These are phyloP conservation scores for Citrus australasica DNA, from an alignment of 345 rosid genomes.

Conservation along the genomic window DNA sequence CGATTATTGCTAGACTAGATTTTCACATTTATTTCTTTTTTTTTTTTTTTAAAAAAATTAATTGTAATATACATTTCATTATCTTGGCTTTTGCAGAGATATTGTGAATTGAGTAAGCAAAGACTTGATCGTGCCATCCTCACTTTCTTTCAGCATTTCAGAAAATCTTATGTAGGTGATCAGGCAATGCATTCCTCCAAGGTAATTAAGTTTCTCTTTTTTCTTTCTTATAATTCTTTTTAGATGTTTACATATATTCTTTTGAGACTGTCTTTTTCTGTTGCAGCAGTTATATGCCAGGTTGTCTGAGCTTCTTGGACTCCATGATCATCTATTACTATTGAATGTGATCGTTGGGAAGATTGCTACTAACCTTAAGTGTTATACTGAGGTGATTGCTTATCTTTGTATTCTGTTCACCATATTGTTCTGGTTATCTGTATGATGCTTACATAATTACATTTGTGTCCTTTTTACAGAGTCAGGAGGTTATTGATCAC, in stretches of 20 bases:
- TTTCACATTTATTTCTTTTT: neutral
- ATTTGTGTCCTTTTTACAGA: constrained; percentile 40
- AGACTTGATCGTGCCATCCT: constrained; percentile 99
- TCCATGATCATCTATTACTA: constrained; percentile 84
- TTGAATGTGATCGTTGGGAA: constrained; percentile 92
- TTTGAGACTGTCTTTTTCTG: constrained; percentile 37
- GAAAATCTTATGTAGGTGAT: constrained; percentile 98
- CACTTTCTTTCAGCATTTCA: constrained; percentile 94
- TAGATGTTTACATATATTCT: constrained; percentile 12
- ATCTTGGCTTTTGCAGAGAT: constrained; percentile 57
- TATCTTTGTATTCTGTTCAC: neutral
- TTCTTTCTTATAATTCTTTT: neutral
- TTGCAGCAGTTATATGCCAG: constrained; percentile 96
- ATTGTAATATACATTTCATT: neutral
- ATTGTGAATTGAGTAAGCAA: constrained; percentile 85
- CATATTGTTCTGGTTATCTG: constrained; percentile 11
- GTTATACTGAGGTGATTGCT: constrained; percentile 70
- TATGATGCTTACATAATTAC: constrained; percentile 2
- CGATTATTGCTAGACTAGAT: neutral
- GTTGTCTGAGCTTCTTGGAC: constrained; percentile 88
- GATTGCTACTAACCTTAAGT: constrained; percentile 92
- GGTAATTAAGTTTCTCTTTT: constrained; percentile 42
- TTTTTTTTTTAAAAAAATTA: neutral
- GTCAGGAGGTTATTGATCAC: constrained; percentile 92
- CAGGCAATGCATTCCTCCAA: constrained; percentile 99